Evolutionary conservation across 2,329 filamentous ascomycete species (phyloP), one percentile per base, ranked within the genome.

Genomic region (Ploettnerulaceae sp.): DNA sequence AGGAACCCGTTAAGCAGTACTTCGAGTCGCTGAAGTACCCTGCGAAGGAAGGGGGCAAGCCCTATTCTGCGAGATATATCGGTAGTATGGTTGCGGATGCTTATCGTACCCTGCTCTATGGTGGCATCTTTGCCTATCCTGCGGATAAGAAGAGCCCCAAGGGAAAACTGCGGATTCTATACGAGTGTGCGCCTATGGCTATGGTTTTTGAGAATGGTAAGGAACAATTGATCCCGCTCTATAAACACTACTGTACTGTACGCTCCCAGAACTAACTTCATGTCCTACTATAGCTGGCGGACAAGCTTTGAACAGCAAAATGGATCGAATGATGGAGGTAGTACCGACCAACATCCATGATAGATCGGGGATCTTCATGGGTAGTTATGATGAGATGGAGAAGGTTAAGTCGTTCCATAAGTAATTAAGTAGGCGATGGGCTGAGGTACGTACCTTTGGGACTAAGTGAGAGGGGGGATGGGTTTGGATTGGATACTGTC

Each of bases 101-200:
- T 11, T 98, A 98, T 72, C 84, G 93, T 38, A 98, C 93, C 11
- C 71, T 98, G 55, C 71, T 97, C 48, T 98, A 98, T 66, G 93
- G 93, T 51, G 93, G 93, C 57, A 86, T 98, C 64, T 98, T 98
- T 68, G 93, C 93, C 34, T 98, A 98, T 66, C 93, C 93, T 0
- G 88, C 91, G 11, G 93, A 98, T 66, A 94, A 90, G 75, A 97
- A 98, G 82, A 95, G 86, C 64, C 89, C 90, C 55, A 98, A 97
- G 81, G 93, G 93, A 59, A 98, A 98, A 76, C 78, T 98, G 58
- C 80, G 93, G 56, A 98, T 98, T 58, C 68, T 98, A 61, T 98
- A 98, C 71, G 93, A 98, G 74, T 98, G 93, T 66, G 93, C 93
- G 11, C 93, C 93, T 29, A 98, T 98, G 93, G 93, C 93, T 18